Percentiles rank a stretch among this genome's conserved stretches.
Evolutionary conservation across 176 grass and related monocot genomes (phyloP).

Genomic region (Raddia guianensis): DNA sequence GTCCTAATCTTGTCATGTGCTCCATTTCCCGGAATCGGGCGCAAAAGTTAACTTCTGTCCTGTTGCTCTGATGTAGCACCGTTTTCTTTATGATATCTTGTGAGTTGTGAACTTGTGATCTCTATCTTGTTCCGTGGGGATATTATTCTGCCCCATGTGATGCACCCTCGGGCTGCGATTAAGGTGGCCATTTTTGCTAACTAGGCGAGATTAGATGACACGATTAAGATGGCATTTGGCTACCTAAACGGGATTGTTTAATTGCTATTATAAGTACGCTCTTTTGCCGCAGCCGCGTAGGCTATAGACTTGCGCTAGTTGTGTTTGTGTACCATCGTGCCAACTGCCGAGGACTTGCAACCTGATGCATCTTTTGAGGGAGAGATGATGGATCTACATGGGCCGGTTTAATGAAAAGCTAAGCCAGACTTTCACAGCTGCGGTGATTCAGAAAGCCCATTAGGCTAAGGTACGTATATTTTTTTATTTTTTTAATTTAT

Average conservation of each 20-base stretch:
- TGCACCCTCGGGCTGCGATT: neutral
- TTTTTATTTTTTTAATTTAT: too few relatives aligned
- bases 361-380: too few relatives aligned
- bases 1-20: constrained; percentile 39
- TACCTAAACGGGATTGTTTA: neutral
- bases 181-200: neutral
- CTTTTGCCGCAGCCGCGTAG: too few relatives aligned
- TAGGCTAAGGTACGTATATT: too few relatives aligned
- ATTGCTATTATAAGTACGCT: neutral
- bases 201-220: too few relatives aligned
- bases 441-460: neutral
- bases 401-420: neutral
- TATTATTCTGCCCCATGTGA: constrained; percentile 26
- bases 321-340: too few relatives aligned
- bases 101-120: constrained; percentile 19
- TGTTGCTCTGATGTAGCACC: constrained; percentile 33
- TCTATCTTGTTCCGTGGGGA: neutral
- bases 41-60: constrained; percentile 44
- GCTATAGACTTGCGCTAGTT: too few relatives aligned
- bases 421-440: neutral
- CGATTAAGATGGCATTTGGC: too few relatives aligned
- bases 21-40: neutral
- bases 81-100: constrained; percentile 42
- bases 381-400: neutral
- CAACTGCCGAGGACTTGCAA: too few relatives aligned